Percentiles rank a stretch among this genome's conserved stretches.
These are phyloP conservation scores for Scutellaria galericulata DNA, from an alignment of 257 asterid genomes.

Conservation along the genomic window DNA sequence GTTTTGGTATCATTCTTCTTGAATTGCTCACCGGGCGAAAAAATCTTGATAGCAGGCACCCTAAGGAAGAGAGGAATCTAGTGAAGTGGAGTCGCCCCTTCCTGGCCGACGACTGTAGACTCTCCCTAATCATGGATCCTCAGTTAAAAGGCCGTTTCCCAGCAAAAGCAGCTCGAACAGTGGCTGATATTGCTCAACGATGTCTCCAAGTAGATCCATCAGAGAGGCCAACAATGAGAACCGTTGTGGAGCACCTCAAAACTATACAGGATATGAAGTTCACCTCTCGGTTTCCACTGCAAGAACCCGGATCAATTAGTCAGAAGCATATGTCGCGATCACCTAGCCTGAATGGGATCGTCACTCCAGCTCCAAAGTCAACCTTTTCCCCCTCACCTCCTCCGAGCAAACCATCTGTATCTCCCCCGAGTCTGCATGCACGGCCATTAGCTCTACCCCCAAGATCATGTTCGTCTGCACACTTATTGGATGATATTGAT, in stretches of 20 bases:
- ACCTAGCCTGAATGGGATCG: conserved; percentile 81
- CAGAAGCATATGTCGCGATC: conserved; percentile 75
- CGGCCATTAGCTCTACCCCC: conserved; percentile 62
- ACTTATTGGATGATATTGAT: conserved; percentile 59
- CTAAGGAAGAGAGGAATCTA: conserved; percentile 84
- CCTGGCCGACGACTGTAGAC: conserved; percentile 78
- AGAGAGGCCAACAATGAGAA: conserved; percentile 91
- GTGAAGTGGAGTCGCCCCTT: conserved; percentile 90
- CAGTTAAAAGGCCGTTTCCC: conserved; percentile 88
- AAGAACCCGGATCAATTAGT: conserved; percentile 74
- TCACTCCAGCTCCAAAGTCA: conserved; percentile 55
- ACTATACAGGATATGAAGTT: conserved; percentile 79
- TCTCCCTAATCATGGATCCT: conserved; percentile 89
- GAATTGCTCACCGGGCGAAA: conserved; percentile 91
- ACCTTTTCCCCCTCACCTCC: conserved; percentile 61
- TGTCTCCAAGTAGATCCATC: conserved; percentile 91
- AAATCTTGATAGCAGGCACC: conserved; percentile 70
- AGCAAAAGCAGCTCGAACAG: conserved; percentile 75
- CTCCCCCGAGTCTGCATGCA: conserved; percentile 49
- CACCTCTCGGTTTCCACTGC: conserved; percentile 83
- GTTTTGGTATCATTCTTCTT: conserved; percentile 86
- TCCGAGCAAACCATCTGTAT: conserved; percentile 47
- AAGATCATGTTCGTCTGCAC: conserved; percentile 54
- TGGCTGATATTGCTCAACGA: conserved; percentile 85
- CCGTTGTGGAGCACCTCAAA: conserved; percentile 73